phyloP scores from a whole-genome alignment of 2,329 filamentous ascomycete genomes.

The Diaporthe vaccinii region DNA sequence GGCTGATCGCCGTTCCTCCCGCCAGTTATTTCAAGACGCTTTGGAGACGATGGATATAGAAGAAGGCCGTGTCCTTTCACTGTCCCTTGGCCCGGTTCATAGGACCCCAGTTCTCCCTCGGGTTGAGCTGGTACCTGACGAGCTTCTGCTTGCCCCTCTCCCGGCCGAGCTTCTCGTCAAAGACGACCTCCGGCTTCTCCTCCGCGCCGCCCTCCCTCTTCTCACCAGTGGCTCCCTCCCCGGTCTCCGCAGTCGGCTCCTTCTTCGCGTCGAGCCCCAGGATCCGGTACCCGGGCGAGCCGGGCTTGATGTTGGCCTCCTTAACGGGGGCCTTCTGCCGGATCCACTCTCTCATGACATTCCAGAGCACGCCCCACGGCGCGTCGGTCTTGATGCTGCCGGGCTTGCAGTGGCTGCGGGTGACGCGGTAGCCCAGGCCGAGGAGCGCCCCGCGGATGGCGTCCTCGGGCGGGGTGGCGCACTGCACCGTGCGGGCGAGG shows the following conservation, averaged over 20 bases:
- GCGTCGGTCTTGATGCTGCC: constrained; percentile 96
- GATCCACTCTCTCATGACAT: constrained; percentile 93
- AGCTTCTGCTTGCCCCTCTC: constrained; percentile 76
- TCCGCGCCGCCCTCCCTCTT: constrained; percentile 44
- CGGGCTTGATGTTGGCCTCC: constrained; percentile 75
- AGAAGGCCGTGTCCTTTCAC: neutral
- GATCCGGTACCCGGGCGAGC: constrained; percentile 80
- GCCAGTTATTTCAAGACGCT: neutral
- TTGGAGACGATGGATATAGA: neutral
- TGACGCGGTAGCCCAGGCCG: constrained; percentile 84
- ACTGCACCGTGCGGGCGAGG: constrained; percentile 83
- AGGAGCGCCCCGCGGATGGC: constrained; percentile 85
- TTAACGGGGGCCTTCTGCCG: constrained; percentile 85
- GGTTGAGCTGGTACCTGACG: constrained; percentile 91
- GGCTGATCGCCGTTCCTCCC: no score
- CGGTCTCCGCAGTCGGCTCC: constrained; percentile 50
- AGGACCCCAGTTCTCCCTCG: constrained; percentile 93
- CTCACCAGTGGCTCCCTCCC: constrained; percentile 43
- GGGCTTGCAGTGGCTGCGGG: constrained; percentile 88
- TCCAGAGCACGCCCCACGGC: constrained; percentile 91
- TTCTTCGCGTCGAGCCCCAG: constrained; percentile 61
- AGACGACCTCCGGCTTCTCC: constrained; percentile 63
- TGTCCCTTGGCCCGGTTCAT: constrained; percentile 69
- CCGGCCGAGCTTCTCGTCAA: constrained; percentile 84
- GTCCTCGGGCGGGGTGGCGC: constrained; percentile 82